Evolutionary conservation across 441 rosid species (phyloP).

Genomic region (Gossypium laxum): DNA sequence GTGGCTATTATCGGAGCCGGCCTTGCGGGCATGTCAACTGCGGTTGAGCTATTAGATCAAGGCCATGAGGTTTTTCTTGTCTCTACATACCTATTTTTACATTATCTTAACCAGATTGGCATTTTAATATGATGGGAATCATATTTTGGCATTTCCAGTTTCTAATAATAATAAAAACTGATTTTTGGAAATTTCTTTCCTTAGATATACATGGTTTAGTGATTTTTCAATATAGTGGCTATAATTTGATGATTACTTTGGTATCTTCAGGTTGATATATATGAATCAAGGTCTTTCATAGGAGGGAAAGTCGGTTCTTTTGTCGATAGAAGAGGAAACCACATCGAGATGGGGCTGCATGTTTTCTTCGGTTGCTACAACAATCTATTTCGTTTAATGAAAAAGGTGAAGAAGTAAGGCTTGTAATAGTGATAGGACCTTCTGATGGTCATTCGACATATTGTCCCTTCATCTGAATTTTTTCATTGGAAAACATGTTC

Average conservation of each 20-base stretch:
- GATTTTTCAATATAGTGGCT: neutral
- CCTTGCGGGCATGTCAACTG: conserved; percentile 97
- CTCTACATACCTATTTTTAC: neutral
- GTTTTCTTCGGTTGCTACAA: conserved; percentile 97
- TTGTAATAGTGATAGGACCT: neutral
- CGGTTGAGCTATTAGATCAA: conserved; percentile 91
- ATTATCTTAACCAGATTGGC: neutral
- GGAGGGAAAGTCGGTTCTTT: conserved; percentile 98
- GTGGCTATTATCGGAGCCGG: conserved; percentile 97
- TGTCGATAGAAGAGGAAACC: conserved; percentile 86
- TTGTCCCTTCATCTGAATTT: neutral
- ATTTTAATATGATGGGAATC: neutral
- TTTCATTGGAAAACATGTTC: neutral
- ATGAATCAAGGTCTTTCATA: conserved; percentile 75
- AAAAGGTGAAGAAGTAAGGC: conserved; percentile 46
- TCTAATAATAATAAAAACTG: neutral
- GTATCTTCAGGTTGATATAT: conserved; percentile 71
- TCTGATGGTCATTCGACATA: conserved; percentile 2
- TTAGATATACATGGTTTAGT: neutral
- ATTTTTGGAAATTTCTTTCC: neutral
- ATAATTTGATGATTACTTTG: neutral
- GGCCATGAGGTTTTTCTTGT: conserved; percentile 70
- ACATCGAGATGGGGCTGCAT: conserved; percentile 93
- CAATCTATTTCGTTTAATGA: conserved; percentile 90
- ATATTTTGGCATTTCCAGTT: neutral